These are phyloP conservation scores for Penicillium pancosmium DNA, from an alignment of 495 filamentous ascomycete species.

Conservation along the genomic window DNA sequence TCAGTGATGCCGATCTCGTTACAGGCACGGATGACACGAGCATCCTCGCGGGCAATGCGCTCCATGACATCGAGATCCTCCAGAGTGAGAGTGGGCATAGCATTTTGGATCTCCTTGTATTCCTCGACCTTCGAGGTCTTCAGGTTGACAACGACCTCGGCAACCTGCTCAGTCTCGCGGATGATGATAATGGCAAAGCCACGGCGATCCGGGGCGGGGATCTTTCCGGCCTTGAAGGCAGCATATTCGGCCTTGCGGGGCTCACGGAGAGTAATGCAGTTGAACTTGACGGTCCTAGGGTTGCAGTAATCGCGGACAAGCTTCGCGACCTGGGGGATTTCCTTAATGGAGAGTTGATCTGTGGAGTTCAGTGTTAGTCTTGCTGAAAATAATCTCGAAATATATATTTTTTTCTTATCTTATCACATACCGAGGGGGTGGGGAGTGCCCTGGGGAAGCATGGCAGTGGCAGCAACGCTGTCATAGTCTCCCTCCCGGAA, in stretches of 20 bases:
- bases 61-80: conserved; percentile 88
- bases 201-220: conserved; percentile 37
- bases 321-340: conserved; percentile 35
- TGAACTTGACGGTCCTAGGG: conserved; percentile 64
- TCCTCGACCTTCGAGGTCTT: conserved; percentile 66
- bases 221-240: conserved; percentile 66
- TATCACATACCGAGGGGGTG: conserved; percentile 35
- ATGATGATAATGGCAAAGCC: conserved; percentile 40
- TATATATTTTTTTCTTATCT: conserved; percentile 1
- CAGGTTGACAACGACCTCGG: conserved; percentile 78
- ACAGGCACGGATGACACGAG: conserved; percentile 86
- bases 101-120: conserved; percentile 71
- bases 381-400: background rate
- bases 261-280: conserved; percentile 80
- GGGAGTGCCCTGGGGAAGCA: conserved; percentile 30
- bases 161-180: conserved; percentile 43
- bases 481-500: conserved; percentile 41
- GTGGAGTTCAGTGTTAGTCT: background rate
- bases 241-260: conserved; percentile 79
- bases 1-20: conserved; percentile 79
- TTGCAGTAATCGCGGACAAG: conserved; percentile 37
- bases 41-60: conserved; percentile 68
- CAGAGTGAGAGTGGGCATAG: conserved; percentile 87
- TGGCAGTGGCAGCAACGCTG: conserved; percentile 35
- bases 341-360: conserved; percentile 40